Evolutionary conservation across 208 protist genomes (phyloP).

Genomic region (Trypanosomatidae sp.): DNA sequence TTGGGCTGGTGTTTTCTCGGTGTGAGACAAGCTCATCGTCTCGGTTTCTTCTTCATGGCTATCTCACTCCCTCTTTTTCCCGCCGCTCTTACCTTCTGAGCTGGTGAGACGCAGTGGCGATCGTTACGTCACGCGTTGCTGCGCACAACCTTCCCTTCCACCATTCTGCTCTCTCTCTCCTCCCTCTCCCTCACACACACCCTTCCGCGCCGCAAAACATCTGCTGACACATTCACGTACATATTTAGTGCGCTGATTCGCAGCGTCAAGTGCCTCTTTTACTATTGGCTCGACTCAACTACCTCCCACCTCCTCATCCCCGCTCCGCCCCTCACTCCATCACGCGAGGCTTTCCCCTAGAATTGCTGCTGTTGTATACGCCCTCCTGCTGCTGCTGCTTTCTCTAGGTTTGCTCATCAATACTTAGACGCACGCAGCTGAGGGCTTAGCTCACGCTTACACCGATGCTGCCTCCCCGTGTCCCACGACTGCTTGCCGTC

Average conservation of each 20-base stretch:
- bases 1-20: neutral
- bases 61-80: neutral
- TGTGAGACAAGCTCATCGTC: neutral
- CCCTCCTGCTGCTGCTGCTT: neutral
- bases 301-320: neutral
- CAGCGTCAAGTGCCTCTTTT: neutral
- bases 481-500: neutral
- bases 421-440: no score
- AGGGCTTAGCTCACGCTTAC: neutral
- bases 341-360: neutral
- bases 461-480: neutral
- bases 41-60: neutral
- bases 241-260: neutral
- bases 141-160: neutral
- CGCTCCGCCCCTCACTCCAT: neutral
- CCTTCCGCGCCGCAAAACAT: neutral
- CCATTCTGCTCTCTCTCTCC: neutral
- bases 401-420: neutral
- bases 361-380: neutral
- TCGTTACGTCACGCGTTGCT: neutral
- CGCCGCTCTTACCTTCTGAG: neutral
- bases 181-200: neutral
- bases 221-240: neutral
- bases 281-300: neutral
- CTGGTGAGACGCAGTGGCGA: neutral